Evolutionary conservation across 75 land plant genomes (phyloP).

Genomic region (Sequoia sempervirens): DNA sequence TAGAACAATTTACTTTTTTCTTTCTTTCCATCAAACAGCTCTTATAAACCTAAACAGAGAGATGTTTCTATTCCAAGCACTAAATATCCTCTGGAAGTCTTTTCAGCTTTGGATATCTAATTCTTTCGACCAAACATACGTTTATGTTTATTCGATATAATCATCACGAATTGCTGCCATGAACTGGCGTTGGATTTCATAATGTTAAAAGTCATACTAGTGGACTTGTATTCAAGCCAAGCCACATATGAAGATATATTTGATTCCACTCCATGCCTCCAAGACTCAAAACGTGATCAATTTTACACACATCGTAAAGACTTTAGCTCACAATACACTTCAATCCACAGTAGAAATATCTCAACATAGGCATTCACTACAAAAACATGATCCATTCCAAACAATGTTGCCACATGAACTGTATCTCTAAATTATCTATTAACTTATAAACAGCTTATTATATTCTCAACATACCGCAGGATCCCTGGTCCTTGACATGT

Average conservation of each 20-base stretch:
- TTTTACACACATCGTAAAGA: too few relatives aligned
- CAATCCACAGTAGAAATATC: neutral
- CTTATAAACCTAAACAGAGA: neutral
- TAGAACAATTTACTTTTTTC: neutral
- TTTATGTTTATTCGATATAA: neutral
- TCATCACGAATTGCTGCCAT: neutral
- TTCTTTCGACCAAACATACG: neutral
- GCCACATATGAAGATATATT: neutral
- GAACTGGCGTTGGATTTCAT: neutral
- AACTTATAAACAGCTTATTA: neutral
- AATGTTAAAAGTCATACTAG: neutral
- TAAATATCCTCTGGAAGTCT: neutral
- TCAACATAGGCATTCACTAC: neutral
- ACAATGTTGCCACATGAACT: neutral
- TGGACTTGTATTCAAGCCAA: neutral
- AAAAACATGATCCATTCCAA: neutral
- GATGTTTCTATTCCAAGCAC: neutral
- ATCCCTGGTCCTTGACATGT: conserved; percentile 73
- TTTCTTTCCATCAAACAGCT: neutral
- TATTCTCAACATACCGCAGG: conserved; percentile 62
- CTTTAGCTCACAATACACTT: conserved; percentile 5
- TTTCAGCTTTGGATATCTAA: neutral
- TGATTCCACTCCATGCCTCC: neutral
- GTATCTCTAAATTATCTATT: neutral
- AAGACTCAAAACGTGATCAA: neutral